Evolutionary conservation across 148 eudicot species (phyloP), one percentile per base, ranked within the genome.

Genomic region (Chenopodium berlandieri): DNA sequence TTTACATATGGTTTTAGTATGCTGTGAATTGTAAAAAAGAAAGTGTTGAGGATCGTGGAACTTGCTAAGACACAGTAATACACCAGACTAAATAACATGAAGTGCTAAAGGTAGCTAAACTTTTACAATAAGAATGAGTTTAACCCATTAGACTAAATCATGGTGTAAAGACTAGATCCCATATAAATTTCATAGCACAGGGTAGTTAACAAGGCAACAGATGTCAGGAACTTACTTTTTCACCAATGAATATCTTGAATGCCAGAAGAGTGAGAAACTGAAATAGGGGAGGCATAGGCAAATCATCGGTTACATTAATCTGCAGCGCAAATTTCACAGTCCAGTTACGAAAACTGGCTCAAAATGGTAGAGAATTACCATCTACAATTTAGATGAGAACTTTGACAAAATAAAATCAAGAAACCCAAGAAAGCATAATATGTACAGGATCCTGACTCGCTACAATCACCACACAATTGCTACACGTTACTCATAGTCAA

Each of bases 201-300:
- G 40, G 20, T 30, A 47, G 4, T 6, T 71, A 20, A 62, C 34
- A 27, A 64, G 48, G 44, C 22, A 52, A 66, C 68, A 34, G 54
- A 71, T 76, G 40, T 56, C n/a, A 77, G 27, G 48, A 85, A 44
- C 90, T 76, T 78, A 92, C 98, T 92, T 89, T 92, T 81, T 94
- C 98, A 68, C 82, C 76, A 82, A 88, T 32, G 82, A 94, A 94
- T 62, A 91, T 91, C 83, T 92, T 92, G 78, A 94, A 88, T 67
- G 94, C 95, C 90, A 94, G 85, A 47, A 92, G 82, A 23, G 91
- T 91, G 71, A 94, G 91, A 82, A 94, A 94, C 87, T 94, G 98
- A 84, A 94, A 94, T 34, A 94, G 89, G 27, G 95, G 95, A 80
- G 98, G 98, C 98, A 94, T 94, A 72, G 98, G 98, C 89, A 94